Conservation (phyloP, 2,329 filamentous ascomycete genomes). For the Aspergillus pseudoglaucus region DNA sequence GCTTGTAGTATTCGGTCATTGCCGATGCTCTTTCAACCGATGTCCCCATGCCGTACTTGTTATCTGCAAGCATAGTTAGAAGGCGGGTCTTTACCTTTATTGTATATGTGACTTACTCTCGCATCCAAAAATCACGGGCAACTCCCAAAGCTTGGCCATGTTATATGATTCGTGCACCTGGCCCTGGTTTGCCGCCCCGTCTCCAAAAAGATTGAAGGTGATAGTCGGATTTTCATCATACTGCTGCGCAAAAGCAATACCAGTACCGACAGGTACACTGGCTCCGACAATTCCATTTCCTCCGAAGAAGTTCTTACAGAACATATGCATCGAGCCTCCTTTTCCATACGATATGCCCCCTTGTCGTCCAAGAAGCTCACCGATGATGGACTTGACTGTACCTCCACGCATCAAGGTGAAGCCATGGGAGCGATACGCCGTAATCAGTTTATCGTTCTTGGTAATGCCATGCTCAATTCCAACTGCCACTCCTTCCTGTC, state of each 20-base stretch:
- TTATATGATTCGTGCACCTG: slow-evolving; percentile 99
- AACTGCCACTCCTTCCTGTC: slow-evolving; percentile 90
- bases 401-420: slow-evolving; percentile 92
- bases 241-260: slow-evolving; percentile 90
- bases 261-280: slow-evolving; percentile 90
- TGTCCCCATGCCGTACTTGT: slow-evolving; percentile 99
- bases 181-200: slow-evolving; percentile 94
- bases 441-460: slow-evolving; percentile 86
- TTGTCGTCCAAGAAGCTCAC: slow-evolving; percentile 83
- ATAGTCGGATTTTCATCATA: slow-evolving; percentile 78
- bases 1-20: slow-evolving; percentile 98
- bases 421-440: slow-evolving; percentile 94
- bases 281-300: slow-evolving; percentile 97
- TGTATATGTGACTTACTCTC: slow-evolving; percentile 68
- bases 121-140: slow-evolving; percentile 88
- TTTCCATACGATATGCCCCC: slow-evolving; percentile 96
- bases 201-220: slow-evolving; percentile 82
- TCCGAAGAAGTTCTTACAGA: slow-evolving; percentile 89
- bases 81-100: not conserved
- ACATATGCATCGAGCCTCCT: slow-evolving; percentile 99
- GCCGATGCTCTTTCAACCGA: slow-evolving; percentile 84
- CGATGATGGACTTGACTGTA: slow-evolving; percentile 80
- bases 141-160: slow-evolving; percentile 97
- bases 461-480: slow-evolving; percentile 92
- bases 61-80: slow-evolving; percentile 55